Percentiles rank a stretch among this genome's conserved stretches.
Evolutionary conservation across 768 basidiomycete genomes (phyloP).

Genomic region (Lepiota subincarnata): DNA sequence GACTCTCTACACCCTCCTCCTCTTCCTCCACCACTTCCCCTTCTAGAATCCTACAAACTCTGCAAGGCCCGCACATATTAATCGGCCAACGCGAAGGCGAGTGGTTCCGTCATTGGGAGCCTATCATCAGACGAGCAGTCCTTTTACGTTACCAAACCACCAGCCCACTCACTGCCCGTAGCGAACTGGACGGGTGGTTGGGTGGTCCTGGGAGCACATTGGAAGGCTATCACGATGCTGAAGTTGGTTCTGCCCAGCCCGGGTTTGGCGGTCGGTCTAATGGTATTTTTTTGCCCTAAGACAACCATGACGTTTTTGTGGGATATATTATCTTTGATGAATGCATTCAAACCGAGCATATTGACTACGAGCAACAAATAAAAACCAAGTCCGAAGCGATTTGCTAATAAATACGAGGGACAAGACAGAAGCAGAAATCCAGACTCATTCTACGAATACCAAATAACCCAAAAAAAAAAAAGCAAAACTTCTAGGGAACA

Average conservation of each 20-base stretch:
- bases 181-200: constrained; percentile 6
- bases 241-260: background rate
- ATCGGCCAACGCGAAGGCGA: constrained; percentile 67
- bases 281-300: background rate
- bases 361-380: too few relatives aligned
- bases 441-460: too few relatives aligned
- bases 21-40: too few relatives aligned
- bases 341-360: too few relatives aligned
- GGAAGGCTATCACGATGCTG: constrained; percentile 23
- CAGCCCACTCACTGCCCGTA: constrained; percentile 21
- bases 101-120: constrained; percentile 80
- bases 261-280: background rate
- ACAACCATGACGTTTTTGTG: background rate
- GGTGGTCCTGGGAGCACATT: constrained; percentile 16
- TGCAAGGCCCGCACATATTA: constrained; percentile 34
- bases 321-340: too few relatives aligned
- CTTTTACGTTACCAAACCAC: constrained; percentile 38
- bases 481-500: too few relatives aligned
- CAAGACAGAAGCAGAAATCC: too few relatives aligned
- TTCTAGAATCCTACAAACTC: constrained; percentile 28
- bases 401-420: too few relatives aligned
- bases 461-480: too few relatives aligned
- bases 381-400: too few relatives aligned
- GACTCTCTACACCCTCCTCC: background rate
- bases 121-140: constrained; percentile 60